These are phyloP conservation scores for Chalciporus pseudorubinellus DNA, from an alignment of 768 basidiomycete species.

Conservation along the genomic window DNA sequence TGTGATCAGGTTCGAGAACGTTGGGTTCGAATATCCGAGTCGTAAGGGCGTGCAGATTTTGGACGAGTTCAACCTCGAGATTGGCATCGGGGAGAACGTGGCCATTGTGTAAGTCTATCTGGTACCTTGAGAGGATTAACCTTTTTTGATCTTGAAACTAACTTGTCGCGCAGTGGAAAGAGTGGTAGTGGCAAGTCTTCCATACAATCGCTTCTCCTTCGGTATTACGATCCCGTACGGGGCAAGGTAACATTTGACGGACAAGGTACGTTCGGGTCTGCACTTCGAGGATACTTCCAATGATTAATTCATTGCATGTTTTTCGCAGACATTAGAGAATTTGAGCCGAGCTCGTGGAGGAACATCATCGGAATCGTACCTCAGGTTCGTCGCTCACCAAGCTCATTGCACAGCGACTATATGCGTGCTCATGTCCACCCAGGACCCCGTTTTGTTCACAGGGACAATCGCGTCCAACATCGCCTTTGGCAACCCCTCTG, in stretches of 20 bases:
- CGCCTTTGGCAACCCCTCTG: slow-evolving; percentile 76
- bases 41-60: slow-evolving; percentile 78
- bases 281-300: neutral
- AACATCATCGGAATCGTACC: slow-evolving; percentile 90
- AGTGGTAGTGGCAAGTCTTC: slow-evolving; percentile 96
- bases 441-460: slow-evolving; percentile 85
- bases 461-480: slow-evolving; percentile 96
- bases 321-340: slow-evolving; percentile 76
- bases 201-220: slow-evolving; percentile 78
- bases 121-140: too few species aligned
- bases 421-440: neutral
- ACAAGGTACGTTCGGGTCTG: slow-evolving; percentile 54
- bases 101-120: slow-evolving; percentile 74
- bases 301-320: neutral
- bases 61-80: slow-evolving; percentile 76
- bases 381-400: slow-evolving; percentile 44
- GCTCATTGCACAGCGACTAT: neutral
- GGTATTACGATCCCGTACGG: slow-evolving; percentile 86
- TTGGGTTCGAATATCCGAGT: slow-evolving; percentile 88
- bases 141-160: too few species aligned
- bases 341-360: slow-evolving; percentile 85
- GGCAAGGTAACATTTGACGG: slow-evolving; percentile 86
- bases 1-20: slow-evolving; percentile 73
- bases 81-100: slow-evolving; percentile 82
- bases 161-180: slow-evolving; percentile 56